Conservation (phyloP, 371 early-diverging fungal species). For the Quaeritorhiza haematococci region DNA sequence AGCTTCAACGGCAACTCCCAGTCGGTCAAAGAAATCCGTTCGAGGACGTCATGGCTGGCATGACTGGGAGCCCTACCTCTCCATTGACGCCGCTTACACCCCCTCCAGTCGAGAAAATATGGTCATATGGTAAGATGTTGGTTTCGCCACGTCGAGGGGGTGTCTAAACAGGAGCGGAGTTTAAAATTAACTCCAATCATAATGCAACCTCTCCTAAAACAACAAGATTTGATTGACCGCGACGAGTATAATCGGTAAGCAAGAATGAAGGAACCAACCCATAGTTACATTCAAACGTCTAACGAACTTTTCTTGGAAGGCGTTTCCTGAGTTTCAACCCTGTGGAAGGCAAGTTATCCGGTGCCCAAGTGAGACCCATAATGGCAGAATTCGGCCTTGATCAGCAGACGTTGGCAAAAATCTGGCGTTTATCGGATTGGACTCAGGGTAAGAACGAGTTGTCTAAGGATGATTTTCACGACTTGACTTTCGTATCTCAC, state of each 20-base stretch:
- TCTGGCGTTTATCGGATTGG: constrained; percentile 83
- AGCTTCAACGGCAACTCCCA: constrained; percentile 43
- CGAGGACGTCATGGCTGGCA: too few relatives aligned
- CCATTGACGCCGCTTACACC: constrained; percentile 8
- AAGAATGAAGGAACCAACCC: too few relatives aligned
- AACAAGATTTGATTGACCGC: constrained; percentile 12
- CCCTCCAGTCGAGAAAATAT: constrained; percentile 7
- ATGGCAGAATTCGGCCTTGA: constrained; percentile 59
- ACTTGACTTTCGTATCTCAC: not conserved
- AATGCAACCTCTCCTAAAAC: too few relatives aligned
- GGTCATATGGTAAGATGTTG: constrained; percentile 13
- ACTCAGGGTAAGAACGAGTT: constrained; percentile 56
- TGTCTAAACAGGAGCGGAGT: constrained; percentile 46
- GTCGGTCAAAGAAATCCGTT: constrained; percentile 51
- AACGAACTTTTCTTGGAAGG: too few relatives aligned
- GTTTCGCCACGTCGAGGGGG: not conserved
- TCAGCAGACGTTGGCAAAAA: constrained; percentile 51
- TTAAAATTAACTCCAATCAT: too few relatives aligned
- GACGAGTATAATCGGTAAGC: too few relatives aligned
- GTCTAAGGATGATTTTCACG: too few relatives aligned
- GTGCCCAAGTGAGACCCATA: constrained; percentile 52
- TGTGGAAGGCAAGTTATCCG: constrained; percentile 58
- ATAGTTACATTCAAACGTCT: constrained; percentile 47
- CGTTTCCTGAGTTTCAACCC: too few relatives aligned
- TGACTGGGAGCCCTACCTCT: constrained; percentile 4